Evolutionary conservation across 805 yeast species (phyloP).

Genomic region (Metschnikowia amazonensis): DNA sequence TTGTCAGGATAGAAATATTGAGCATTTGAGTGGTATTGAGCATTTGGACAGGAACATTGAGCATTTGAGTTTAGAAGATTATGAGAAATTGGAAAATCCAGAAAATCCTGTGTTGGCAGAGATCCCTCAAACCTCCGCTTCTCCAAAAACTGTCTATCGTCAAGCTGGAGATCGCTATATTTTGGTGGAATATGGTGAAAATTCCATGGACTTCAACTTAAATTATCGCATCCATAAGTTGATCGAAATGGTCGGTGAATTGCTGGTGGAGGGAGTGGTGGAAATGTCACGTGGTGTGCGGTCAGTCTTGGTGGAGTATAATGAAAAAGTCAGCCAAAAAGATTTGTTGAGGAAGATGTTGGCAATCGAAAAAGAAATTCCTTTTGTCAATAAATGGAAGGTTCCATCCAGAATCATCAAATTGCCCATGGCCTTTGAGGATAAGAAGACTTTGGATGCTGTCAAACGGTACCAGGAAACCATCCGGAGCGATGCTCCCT

Average conservation of each 20-base stretch:
- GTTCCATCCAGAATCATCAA: slow-evolving; percentile 78
- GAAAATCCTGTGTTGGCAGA: slow-evolving; percentile 69
- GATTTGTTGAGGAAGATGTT: slow-evolving; percentile 59
- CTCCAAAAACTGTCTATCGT: slow-evolving; percentile 78
- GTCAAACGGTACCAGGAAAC: slow-evolving; percentile 91
- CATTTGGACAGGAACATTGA: slow-evolving; percentile 53
- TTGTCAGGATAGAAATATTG: slow-evolving; percentile 56
- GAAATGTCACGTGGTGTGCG: slow-evolving; percentile 98
- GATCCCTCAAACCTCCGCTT: slow-evolving; percentile 41
- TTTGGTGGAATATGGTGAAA: slow-evolving; percentile 89
- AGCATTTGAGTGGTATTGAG: slow-evolving; percentile 37
- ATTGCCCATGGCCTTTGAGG: slow-evolving; percentile 97
- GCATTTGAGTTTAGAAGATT: slow-evolving; percentile 27
- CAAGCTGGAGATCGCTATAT: slow-evolving; percentile 97
- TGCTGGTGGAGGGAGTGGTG: slow-evolving; percentile 72
- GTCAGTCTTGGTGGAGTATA: slow-evolving; percentile 85
- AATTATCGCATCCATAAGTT: slow-evolving; percentile 82
- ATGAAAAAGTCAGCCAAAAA: slow-evolving; percentile 62
- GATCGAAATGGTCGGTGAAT: slow-evolving; percentile 63
- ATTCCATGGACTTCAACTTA: slow-evolving; percentile 77
- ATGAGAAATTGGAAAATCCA: slow-evolving; percentile 30
- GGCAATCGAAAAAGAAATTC: slow-evolving; percentile 72
- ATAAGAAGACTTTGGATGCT: slow-evolving; percentile 80
- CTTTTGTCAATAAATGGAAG: slow-evolving; percentile 75
- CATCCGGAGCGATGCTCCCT: slow-evolving; percentile 88